Evolutionary conservation across 208 protist species (phyloP).

Genomic region (Wallacemonas sp.): DNA sequence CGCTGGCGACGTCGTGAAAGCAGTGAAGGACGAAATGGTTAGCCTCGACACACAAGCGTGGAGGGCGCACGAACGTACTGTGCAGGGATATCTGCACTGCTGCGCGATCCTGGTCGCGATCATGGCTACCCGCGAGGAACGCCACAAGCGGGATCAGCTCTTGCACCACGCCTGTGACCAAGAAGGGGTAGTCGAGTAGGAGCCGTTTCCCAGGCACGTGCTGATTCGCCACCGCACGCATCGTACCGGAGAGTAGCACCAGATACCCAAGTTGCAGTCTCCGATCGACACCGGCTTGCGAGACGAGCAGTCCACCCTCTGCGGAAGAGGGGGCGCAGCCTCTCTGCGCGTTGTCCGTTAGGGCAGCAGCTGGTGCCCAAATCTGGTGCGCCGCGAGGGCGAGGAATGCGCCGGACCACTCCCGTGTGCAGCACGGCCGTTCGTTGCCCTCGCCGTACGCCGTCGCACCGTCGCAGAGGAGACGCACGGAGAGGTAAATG

Average conservation of each 20-base stretch:
- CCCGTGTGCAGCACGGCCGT: conserved; percentile 60
- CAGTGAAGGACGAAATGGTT: conserved; percentile 70
- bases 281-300: conserved; percentile 22
- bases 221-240: conserved; percentile 40
- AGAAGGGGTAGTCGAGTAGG: conserved; percentile 36
- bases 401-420: conserved; percentile 64
- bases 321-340: neutral
- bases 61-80: conserved; percentile 22
- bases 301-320: neutral
- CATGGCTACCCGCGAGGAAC: conserved; percentile 36
- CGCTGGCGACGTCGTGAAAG: conserved; percentile 50
- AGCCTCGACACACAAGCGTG: conserved; percentile 50
- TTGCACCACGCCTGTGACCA: conserved; percentile 32
- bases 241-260: conserved; percentile 45
- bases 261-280: conserved; percentile 71
- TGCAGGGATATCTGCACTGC: neutral
- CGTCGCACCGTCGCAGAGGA: conserved; percentile 62
- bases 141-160: conserved; percentile 45
- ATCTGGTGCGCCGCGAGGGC: neutral
- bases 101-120: neutral
- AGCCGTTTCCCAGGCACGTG: conserved; percentile 40
- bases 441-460: conserved; percentile 82
- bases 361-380: neutral
- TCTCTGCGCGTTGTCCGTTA: neutral
- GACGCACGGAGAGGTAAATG: conserved; percentile 54